Conservation (phyloP, 2,329 filamentous ascomycete species). For the Pseudocercospora fijiensis region DNA sequence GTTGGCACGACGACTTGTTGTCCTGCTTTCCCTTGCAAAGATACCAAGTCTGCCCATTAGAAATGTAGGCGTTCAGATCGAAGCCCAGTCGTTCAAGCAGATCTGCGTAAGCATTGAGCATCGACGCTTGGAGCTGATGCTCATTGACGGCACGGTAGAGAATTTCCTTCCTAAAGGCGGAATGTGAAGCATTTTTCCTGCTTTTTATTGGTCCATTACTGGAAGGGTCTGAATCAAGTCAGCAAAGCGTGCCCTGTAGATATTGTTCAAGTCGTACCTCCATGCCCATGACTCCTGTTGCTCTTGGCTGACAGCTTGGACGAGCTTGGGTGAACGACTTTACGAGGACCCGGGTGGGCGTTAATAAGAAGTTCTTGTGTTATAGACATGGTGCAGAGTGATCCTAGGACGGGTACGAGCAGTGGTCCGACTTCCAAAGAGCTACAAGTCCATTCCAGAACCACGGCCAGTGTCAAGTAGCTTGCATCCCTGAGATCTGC, state of each 20-base stretch:
- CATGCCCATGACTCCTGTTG: not conserved
- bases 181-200: not conserved
- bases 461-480: not conserved
- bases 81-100: conserved; percentile 10
- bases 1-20: conserved; percentile 3
- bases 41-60: conserved; percentile 17
- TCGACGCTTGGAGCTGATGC: conserved; percentile 12
- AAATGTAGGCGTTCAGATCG: conserved; percentile 12
- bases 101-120: conserved; percentile 15
- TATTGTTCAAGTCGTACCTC: not conserved
- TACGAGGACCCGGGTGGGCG: not conserved
- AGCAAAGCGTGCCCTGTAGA: not conserved
- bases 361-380: conserved; percentile 2
- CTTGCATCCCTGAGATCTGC: not conserved
- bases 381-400: not conserved
- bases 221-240: not conserved
- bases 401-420: not conserved
- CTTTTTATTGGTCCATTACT: not conserved
- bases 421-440: not conserved
- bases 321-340: not conserved
- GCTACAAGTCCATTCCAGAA: not conserved
- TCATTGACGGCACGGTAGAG: conserved; percentile 13
- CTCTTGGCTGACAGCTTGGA: not conserved
- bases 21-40: conserved; percentile 15
- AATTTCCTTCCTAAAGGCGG: conserved; percentile 8